These are phyloP conservation scores for Fusarium cicatricum DNA, from an alignment of 2,329 filamentous ascomycete genomes.

Conservation along the genomic window DNA sequence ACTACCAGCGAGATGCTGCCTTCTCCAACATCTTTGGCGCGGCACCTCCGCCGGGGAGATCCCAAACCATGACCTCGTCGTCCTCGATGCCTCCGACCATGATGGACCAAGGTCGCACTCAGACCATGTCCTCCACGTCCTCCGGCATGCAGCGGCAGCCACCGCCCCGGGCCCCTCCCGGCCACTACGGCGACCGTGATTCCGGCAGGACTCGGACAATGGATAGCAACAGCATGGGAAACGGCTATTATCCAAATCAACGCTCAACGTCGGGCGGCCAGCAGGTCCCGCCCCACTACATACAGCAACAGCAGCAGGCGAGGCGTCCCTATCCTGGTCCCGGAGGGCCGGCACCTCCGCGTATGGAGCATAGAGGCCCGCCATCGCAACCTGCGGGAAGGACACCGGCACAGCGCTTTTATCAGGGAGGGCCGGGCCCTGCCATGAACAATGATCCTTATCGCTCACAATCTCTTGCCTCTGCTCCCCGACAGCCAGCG, in stretches of 20 bases:
- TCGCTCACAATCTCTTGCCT: slow-evolving; percentile 92
- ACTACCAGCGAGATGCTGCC: slow-evolving; percentile 86
- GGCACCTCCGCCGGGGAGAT: slow-evolving; percentile 84
- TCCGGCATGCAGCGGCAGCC: slow-evolving; percentile 68
- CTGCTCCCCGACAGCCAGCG: slow-evolving; percentile 74
- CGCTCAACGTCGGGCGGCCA: slow-evolving; percentile 61
- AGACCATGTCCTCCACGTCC: slow-evolving; percentile 73
- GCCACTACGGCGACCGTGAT: slow-evolving; percentile 48
- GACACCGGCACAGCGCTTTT: slow-evolving; percentile 64
- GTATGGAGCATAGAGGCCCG: slow-evolving; percentile 68
- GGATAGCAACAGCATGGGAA: slow-evolving; percentile 51
- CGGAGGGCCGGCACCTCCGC: slow-evolving; percentile 62
- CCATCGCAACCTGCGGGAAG: slow-evolving; percentile 53
- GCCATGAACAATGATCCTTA: slow-evolving; percentile 86
- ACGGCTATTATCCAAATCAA: slow-evolving; percentile 63
- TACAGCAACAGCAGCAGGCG: slow-evolving; percentile 55
- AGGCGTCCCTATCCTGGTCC: slow-evolving; percentile 57
- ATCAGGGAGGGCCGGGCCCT: slow-evolving; percentile 63
- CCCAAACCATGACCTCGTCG: slow-evolving; percentile 93
- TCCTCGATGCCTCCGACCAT: slow-evolving; percentile 66
- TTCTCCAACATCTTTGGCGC: slow-evolving; percentile 96
- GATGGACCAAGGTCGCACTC: slow-evolving; percentile 71
- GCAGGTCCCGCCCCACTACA: slow-evolving; percentile 55
- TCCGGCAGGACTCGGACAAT: slow-evolving; percentile 43
- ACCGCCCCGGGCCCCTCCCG: slow-evolving; percentile 62